These are phyloP conservation scores for Solanum gracilifrons DNA, from an alignment of 257 asterid genomes.

Conservation along the genomic window DNA sequence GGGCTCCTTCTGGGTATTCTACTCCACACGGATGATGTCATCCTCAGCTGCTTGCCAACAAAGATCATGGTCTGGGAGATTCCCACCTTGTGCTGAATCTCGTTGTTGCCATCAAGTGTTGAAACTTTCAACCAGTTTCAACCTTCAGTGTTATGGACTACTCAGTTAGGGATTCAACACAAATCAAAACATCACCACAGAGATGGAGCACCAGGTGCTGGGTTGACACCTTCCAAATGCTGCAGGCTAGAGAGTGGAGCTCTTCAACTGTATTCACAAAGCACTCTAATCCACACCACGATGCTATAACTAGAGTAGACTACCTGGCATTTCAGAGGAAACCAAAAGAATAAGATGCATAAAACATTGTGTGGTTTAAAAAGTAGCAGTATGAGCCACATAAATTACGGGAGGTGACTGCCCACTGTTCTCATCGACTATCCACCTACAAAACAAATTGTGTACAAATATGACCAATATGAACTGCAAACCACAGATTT, in stretches of 20 bases:
- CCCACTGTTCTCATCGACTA: too few species aligned
- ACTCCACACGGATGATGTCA: constrained; percentile 37
- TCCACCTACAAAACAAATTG: background rate
- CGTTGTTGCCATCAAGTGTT: constrained; percentile 46
- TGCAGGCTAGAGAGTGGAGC: constrained; percentile 46
- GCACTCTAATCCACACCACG: background rate
- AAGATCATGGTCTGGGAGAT: constrained; percentile 68
- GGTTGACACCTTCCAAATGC: constrained; percentile 47
- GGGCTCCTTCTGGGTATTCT: constrained; percentile 10
- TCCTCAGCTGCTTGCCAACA: constrained; percentile 62
- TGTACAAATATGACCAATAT: background rate
- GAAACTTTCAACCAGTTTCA: constrained; percentile 17
- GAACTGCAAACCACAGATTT: background rate
- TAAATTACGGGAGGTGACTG: background rate
- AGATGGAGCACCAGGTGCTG: constrained; percentile 49
- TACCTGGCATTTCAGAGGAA: background rate
- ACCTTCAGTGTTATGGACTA: constrained; percentile 58
- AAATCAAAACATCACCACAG: constrained; percentile 55
- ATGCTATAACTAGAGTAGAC: background rate
- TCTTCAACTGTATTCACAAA: constrained; percentile 27
- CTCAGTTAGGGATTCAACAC: constrained; percentile 44
- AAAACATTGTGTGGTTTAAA: too few species aligned
- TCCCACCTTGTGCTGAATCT: constrained; percentile 60
- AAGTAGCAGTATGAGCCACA: too few species aligned
- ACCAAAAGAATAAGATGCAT: background rate